A percentile compares a stretch with the other conserved stretches of the same genome.
These are phyloP conservation scores for Candida wancherniae DNA, from an alignment of 805 yeast genomes.

Conservation along the genomic window DNA sequence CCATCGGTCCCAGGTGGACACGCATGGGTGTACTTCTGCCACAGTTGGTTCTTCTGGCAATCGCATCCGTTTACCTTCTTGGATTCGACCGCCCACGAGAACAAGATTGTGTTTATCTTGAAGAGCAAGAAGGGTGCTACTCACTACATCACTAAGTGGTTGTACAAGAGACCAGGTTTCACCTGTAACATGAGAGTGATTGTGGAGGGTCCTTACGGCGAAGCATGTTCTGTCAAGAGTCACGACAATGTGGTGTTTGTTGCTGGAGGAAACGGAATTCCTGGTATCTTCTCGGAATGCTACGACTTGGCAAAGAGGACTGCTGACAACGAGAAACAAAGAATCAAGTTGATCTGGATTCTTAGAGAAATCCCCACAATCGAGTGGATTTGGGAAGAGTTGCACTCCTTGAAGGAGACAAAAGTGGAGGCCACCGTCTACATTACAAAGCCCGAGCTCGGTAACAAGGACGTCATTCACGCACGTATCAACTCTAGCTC, in stretches of 20 bases:
- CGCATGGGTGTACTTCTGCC: constrained; percentile 35
- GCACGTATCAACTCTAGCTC: constrained; percentile 8
- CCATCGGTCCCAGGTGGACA: constrained; percentile 37
- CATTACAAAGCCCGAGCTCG: constrained; percentile 12
- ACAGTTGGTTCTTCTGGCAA: constrained; percentile 37
- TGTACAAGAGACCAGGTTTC: constrained; percentile 27
- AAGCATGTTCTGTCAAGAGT: constrained; percentile 40
- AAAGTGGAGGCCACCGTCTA: constrained; percentile 13
- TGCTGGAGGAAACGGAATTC: constrained; percentile 76
- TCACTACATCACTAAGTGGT: constrained; percentile 25
- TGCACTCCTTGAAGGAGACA: constrained; percentile 7
- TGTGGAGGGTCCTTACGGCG: constrained; percentile 72
- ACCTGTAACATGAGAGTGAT: constrained; percentile 27
- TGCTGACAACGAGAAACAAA: constrained; percentile 11
- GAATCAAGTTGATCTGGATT: constrained; percentile 15
- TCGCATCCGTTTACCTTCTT: constrained; percentile 40
- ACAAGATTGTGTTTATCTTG: constrained; percentile 27
- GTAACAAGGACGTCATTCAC: constrained; percentile 2
- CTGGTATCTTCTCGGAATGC: constrained; percentile 49
- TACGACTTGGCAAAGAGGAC: constrained; percentile 24
- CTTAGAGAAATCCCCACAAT: constrained; percentile 12
- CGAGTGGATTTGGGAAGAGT: constrained; percentile 14
- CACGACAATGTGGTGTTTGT: constrained; percentile 54
- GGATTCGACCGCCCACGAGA: constrained; percentile 14
- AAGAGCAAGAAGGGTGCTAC: constrained; percentile 39